phyloP scores from a whole-genome alignment of 805 yeast genomes.

The Yarrowia divulgata region DNA sequence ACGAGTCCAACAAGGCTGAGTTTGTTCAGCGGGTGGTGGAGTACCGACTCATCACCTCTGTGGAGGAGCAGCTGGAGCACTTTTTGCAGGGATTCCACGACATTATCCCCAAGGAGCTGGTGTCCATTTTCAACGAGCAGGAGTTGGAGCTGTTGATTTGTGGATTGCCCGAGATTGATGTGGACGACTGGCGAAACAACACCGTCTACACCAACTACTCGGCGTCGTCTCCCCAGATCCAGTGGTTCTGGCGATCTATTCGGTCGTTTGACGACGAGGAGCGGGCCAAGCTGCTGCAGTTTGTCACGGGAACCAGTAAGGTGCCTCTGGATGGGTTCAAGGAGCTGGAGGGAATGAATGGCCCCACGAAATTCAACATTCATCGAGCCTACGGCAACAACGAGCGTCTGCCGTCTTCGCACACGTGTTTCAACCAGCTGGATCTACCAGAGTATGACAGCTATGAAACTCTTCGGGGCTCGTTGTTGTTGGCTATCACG shows the following conservation, averaged over 20 bases:
- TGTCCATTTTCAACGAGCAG: constrained; percentile 91
- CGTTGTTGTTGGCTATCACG: constrained; percentile 81
- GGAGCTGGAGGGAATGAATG: constrained; percentile 86
- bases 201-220: constrained; percentile 81
- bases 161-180: constrained; percentile 95
- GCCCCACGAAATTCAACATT: constrained; percentile 83
- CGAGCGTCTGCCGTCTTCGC: constrained; percentile 92
- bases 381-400: constrained; percentile 87
- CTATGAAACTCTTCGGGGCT: constrained; percentile 83
- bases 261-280: constrained; percentile 93
- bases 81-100: constrained; percentile 82
- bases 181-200: constrained; percentile 93
- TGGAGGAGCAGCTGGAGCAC: constrained; percentile 84
- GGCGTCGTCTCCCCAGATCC: constrained; percentile 82
- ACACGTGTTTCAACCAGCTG: constrained; percentile 95
- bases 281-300: constrained; percentile 90
- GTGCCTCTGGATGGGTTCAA: constrained; percentile 95
- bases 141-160: constrained; percentile 91
- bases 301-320: constrained; percentile 96
- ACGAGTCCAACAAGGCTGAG: constrained; percentile 88
- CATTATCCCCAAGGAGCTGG: constrained; percentile 80
- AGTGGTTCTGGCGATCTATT: constrained; percentile 98
- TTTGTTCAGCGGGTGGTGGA: constrained; percentile 88
- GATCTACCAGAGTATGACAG: constrained; percentile 92
- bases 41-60: constrained; percentile 81